A percentile compares a stretch with the other conserved stretches of the same genome.
These are phyloP conservation scores for Fusarium globosum DNA, from an alignment of 2,329 filamentous ascomycete species.

Conservation along the genomic window DNA sequence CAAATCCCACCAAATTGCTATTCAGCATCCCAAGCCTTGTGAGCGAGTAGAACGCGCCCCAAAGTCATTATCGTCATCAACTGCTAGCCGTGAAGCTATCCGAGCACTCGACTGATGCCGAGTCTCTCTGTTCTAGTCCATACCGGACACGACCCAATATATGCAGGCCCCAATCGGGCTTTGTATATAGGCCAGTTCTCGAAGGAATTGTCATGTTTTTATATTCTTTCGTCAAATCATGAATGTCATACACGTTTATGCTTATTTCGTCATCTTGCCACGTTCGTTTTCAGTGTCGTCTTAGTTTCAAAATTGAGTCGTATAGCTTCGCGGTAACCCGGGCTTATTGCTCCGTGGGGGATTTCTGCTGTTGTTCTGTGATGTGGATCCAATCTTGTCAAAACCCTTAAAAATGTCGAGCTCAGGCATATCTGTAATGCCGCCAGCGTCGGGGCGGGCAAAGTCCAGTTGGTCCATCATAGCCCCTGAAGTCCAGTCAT, in stretches of 20 bases:
- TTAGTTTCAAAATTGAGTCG: conserved; percentile 46
- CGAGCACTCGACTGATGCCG: conserved; percentile 26
- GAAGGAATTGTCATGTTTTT: conserved; percentile 29
- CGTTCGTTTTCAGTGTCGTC: conserved; percentile 10
- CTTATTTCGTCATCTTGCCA: conserved; percentile 34
- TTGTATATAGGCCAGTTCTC: conserved; percentile 24
- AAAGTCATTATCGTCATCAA: conserved; percentile 48
- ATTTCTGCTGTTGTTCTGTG: conserved; percentile 39
- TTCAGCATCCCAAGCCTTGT: conserved; percentile 39
- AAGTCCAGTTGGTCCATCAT: conserved; percentile 55
- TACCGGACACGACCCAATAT: conserved; percentile 27
- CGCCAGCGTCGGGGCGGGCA: conserved; percentile 58
- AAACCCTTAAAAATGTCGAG: conserved; percentile 82
- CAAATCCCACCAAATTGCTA: conserved; percentile 32
- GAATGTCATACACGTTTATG: conserved; percentile 43
- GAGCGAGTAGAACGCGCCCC: conserved; percentile 36
- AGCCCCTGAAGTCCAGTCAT: conserved; percentile 51
- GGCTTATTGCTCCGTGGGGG: conserved; percentile 44
- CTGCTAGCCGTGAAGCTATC: conserved; percentile 47
- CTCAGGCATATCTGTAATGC: conserved; percentile 66
- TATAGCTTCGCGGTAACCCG: conserved; percentile 47
- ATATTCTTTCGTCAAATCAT: conserved; percentile 45
- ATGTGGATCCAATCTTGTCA: conserved; percentile 73
- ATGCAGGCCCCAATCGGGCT: conserved; percentile 19
- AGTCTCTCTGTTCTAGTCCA: conserved; percentile 43